Evolutionary conservation across 495 filamentous ascomycete species (phyloP).

Genomic region (Bacidia rubella): DNA sequence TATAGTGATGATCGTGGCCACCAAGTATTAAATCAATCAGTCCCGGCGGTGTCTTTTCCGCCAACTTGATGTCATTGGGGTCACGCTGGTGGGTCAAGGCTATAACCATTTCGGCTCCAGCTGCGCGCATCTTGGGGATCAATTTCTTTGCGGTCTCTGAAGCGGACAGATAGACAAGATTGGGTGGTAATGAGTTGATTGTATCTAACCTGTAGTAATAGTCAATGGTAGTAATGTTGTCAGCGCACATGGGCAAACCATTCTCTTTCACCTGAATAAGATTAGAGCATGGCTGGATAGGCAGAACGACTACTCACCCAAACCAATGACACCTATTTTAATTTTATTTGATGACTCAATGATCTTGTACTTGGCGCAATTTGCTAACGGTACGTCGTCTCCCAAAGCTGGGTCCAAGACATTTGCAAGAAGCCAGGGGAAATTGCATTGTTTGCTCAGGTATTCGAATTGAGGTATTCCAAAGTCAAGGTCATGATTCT

Average conservation of each 20-base stretch:
- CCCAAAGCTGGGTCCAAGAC: constrained; percentile 68
- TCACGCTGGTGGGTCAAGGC: constrained; percentile 76
- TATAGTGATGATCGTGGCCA: constrained; percentile 83
- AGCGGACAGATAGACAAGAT: constrained; percentile 68
- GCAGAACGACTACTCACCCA: constrained; percentile 22
- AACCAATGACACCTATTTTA: constrained; percentile 72
- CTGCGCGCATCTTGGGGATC: constrained; percentile 50
- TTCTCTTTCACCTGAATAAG: not conserved
- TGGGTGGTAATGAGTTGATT: constrained; percentile 69
- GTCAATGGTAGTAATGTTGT: too few relatives aligned
- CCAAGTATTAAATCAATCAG: constrained; percentile 74
- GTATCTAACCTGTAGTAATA: constrained; percentile 75
- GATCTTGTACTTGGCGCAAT: constrained; percentile 55
- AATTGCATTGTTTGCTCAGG: constrained; percentile 57
- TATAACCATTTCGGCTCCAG: constrained; percentile 70
- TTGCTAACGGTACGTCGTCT: constrained; percentile 50
- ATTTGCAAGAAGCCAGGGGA: constrained; percentile 85
- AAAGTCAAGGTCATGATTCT: constrained; percentile 91
- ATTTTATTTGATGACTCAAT: constrained; percentile 67
- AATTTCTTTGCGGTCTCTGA: constrained; percentile 55
- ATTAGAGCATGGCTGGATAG: not conserved
- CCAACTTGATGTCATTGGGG: constrained; percentile 74
- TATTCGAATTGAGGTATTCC: constrained; percentile 68
- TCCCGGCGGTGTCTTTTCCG: constrained; percentile 48
- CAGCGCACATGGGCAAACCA: too few relatives aligned